A percentile compares a stretch with the other conserved stretches of the same genome.
Conservation (phyloP, 768 basidiomycete species). For the Vararia minispora region DNA sequence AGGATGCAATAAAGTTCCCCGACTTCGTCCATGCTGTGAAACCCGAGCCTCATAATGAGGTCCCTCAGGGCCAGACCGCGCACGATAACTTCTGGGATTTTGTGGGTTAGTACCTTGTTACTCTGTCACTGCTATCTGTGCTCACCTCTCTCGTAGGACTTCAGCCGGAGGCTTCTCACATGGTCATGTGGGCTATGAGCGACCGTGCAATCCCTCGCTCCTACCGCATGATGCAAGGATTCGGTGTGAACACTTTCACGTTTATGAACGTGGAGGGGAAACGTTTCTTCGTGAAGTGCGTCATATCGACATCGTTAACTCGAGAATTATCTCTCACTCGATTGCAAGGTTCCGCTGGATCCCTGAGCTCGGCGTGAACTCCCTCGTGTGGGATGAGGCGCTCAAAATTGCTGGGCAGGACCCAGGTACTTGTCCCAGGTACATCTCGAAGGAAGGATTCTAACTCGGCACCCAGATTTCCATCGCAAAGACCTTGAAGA, state of each 20-base stretch:
- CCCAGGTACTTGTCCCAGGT: constrained; percentile 36
- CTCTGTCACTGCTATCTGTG: constrained; percentile 1
- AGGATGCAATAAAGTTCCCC: constrained; percentile 76
- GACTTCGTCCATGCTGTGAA: constrained; percentile 80
- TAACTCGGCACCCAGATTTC: constrained; percentile 26
- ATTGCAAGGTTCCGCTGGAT: constrained; percentile 84
- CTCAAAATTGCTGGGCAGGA: constrained; percentile 77
- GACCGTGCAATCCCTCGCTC: constrained; percentile 82
- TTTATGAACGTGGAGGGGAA: constrained; percentile 57
- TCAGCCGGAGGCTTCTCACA: constrained; percentile 55
- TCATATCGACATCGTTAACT: too few relatives aligned
- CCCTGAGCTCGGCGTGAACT: constrained; percentile 75
- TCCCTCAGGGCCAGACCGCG: constrained; percentile 54
- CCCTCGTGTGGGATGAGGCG: constrained; percentile 83
- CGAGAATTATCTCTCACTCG: too few relatives aligned
- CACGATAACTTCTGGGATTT: constrained; percentile 92
- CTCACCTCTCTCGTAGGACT: background rate
- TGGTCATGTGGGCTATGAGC: constrained; percentile 79
- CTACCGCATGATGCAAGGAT: constrained; percentile 83
- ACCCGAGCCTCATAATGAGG: constrained; percentile 78
- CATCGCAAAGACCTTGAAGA: constrained; percentile 81
- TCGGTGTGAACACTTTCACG: constrained; percentile 80
- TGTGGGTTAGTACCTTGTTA: constrained; percentile 27
- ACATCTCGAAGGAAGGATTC: background rate
- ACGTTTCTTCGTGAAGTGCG: constrained; percentile 76